Evolutionary conservation across 2,329 filamentous ascomycete genomes (phyloP).

Genomic region (Tothia fuscella): DNA sequence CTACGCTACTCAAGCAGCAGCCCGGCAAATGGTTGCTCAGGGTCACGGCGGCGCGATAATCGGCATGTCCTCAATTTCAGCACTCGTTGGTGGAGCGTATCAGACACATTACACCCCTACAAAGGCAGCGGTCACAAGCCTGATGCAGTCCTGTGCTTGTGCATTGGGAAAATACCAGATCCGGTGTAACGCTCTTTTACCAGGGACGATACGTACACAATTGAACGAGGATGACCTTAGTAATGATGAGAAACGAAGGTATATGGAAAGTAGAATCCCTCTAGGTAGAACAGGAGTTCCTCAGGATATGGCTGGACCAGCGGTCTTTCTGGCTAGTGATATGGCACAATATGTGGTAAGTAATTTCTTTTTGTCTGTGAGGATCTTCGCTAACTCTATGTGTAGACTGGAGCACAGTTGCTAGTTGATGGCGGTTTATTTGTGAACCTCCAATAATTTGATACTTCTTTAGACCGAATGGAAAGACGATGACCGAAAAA

Average conservation of each 20-base stretch:
- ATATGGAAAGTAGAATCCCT: conserved; percentile 75
- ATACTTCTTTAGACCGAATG: too few relatives aligned
- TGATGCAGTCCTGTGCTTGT: conserved; percentile 76
- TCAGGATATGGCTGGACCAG: conserved; percentile 68
- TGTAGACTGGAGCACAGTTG: conserved; percentile 61
- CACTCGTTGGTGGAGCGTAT: conserved; percentile 62
- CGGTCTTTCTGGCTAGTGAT: conserved; percentile 72
- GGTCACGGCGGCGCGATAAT: conserved; percentile 70
- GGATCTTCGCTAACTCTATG: not conserved
- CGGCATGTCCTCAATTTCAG: conserved; percentile 59
- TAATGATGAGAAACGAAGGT: conserved; percentile 57
- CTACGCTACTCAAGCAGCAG: conserved; percentile 74
- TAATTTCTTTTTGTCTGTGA: conserved; percentile 11
- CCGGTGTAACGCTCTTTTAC: conserved; percentile 71
- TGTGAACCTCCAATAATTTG: conserved; percentile 80
- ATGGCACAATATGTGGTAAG: conserved; percentile 62
- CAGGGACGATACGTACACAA: conserved; percentile 73
- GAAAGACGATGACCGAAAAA: too few relatives aligned
- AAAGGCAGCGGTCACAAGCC: conserved; percentile 66
- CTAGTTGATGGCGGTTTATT: conserved; percentile 82
- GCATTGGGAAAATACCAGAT: conserved; percentile 66
- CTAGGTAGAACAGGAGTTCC: conserved; percentile 62
- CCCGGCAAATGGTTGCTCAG: conserved; percentile 61
- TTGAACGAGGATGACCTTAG: conserved; percentile 71
- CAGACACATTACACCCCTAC: conserved; percentile 85